phyloP scores from a whole-genome alignment of 169 alveolate genomes.

The Plasmodium ovale region DNA sequence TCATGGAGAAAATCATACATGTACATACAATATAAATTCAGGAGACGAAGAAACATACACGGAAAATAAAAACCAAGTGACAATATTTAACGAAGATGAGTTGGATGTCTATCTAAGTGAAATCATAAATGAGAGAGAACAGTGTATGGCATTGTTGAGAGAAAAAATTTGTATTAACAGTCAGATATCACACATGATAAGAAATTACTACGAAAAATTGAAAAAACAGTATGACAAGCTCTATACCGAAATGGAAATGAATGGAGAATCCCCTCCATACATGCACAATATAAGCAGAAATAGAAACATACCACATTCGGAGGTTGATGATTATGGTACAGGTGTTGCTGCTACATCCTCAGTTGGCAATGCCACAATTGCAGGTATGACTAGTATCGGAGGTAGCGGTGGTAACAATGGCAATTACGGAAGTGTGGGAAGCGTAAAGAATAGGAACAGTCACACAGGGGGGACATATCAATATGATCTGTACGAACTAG shows the following conservation, averaged over 20 bases:
- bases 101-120: conserved; percentile 24
- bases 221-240: conserved; percentile 81
- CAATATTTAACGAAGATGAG: conserved; percentile 19
- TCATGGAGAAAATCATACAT: not conserved
- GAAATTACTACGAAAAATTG: conserved; percentile 82
- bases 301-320: not conserved
- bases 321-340: conserved; percentile 13
- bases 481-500: conserved; percentile 5
- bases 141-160: conserved; percentile 78
- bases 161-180: conserved; percentile 84
- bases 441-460: not conserved
- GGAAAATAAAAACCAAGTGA: not conserved
- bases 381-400: not conserved
- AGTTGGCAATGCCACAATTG: not conserved
- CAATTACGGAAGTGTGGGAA: not conserved
- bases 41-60: conserved; percentile 2
- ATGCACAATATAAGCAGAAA: conserved; percentile 4
- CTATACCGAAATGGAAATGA: conserved; percentile 83
- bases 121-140: conserved; percentile 75
- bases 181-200: conserved; percentile 82
- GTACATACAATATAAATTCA: not conserved
- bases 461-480: conserved; percentile 8
- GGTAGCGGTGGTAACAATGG: not conserved
- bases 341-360: too few species aligned
- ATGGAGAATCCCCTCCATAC: conserved; percentile 81